A percentile compares a stretch with the other conserved stretches of the same genome.
Evolutionary conservation across 768 basidiomycete species (phyloP).

Genomic region (Goffeauzyma gilvescens): DNA sequence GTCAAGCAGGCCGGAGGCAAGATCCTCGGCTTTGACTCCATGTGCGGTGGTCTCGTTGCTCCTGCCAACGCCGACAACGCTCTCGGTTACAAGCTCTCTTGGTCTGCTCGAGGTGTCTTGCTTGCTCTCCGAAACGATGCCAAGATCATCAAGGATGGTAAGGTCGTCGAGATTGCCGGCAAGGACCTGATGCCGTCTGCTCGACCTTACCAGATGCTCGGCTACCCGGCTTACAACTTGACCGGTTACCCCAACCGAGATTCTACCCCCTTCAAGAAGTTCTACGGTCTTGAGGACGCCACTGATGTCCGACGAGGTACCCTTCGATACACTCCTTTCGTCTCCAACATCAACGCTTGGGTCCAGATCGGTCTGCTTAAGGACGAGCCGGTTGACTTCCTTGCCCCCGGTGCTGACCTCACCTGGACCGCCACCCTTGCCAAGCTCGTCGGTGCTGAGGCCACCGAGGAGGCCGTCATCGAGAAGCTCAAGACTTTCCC

Average conservation of each 20-base stretch:
- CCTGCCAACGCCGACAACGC: conserved; percentile 82
- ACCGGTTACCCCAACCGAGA: conserved; percentile 95
- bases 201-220: conserved; percentile 82
- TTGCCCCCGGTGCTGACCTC: conserved; percentile 40
- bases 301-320: conserved; percentile 85
- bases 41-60: conserved; percentile 89
- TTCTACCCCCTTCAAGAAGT: conserved; percentile 73
- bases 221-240: conserved; percentile 62
- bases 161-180: conserved; percentile 51
- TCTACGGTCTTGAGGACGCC: conserved; percentile 81
- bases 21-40: conserved; percentile 53
- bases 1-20: conserved; percentile 89
- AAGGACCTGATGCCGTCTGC: conserved; percentile 72
- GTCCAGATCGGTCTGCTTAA: conserved; percentile 77
- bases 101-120: conserved; percentile 90
- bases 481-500: conserved; percentile 50
- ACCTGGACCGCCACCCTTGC: conserved; percentile 73
- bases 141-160: conserved; percentile 50
- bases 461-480: conserved; percentile 60
- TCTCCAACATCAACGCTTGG: conserved; percentile 71
- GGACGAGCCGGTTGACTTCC: conserved; percentile 54
- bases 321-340: conserved; percentile 63
- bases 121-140: conserved; percentile 84
- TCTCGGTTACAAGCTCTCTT: conserved; percentile 97
- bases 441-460: conserved; percentile 49